Evolutionary conservation across 257 asterid species (phyloP).

Genomic region (Nyctanthes arbortristis): DNA sequence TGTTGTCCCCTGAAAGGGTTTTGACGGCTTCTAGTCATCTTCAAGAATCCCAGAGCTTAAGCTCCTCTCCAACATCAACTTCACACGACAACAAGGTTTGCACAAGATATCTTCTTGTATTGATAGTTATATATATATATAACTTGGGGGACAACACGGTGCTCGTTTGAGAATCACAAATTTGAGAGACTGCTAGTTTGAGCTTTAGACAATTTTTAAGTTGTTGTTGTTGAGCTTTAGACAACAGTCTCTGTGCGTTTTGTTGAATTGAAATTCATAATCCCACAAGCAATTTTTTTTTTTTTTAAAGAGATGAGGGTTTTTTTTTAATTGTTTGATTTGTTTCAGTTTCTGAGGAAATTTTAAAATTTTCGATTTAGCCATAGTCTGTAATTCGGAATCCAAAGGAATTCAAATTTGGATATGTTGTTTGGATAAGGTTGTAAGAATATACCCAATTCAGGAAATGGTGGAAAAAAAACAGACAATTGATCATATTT

Average conservation of each 20-base stretch:
- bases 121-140: too few species aligned
- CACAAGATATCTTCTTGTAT: too few species aligned
- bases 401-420: not conserved
- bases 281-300: too few species aligned
- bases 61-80: slow-evolving; percentile 38
- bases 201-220: too few species aligned
- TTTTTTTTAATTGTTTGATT: too few species aligned
- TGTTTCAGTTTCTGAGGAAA: slow-evolving; percentile 14
- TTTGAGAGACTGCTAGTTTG: too few species aligned
- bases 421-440: slow-evolving; percentile 12
- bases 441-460: not conserved
- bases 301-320: too few species aligned
- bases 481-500: slow-evolving; percentile 5
- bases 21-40: slow-evolving; percentile 17
- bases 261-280: too few species aligned
- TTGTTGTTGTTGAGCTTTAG: too few species aligned
- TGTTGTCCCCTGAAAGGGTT: slow-evolving; percentile 31
- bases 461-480: not conserved
- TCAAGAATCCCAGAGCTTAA: slow-evolving; percentile 31
- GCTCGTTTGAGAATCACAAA: too few species aligned
- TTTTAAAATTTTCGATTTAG: not conserved
- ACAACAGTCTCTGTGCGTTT: too few species aligned
- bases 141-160: too few species aligned
- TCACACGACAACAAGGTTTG: slow-evolving; percentile 61
- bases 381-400: not conserved